Conservation (phyloP, 1,284 basidiomycete species). For the Sporisorium scitamineum region DNA sequence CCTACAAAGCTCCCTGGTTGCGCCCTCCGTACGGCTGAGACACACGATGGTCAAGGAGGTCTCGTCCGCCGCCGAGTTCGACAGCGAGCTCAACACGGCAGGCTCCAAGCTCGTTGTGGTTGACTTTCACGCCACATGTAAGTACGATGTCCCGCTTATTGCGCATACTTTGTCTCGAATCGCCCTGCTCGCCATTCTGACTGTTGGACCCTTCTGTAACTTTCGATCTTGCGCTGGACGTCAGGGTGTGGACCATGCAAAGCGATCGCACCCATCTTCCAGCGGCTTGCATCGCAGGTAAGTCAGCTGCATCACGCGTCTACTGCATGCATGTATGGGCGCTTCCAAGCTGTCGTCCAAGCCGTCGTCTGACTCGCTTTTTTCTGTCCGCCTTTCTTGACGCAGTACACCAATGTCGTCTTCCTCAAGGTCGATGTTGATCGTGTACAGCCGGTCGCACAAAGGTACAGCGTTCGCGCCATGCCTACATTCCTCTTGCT, state of each 20-base stretch:
- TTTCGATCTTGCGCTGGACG: neutral
- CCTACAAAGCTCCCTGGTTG: neutral
- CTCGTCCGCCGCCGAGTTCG: conserved; percentile 41
- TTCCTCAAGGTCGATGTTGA: conserved; percentile 72
- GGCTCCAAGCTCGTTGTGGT: conserved; percentile 51
- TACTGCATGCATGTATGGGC: neutral
- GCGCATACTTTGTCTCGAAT: neutral
- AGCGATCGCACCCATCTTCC: conserved; percentile 42
- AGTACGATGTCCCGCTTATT: conserved; percentile 10
- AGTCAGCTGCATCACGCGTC: neutral
- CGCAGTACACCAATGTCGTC: conserved; percentile 44
- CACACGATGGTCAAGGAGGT: conserved; percentile 52
- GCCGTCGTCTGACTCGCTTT: neutral
- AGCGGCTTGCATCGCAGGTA: conserved; percentile 37
- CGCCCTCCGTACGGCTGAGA: neutral
- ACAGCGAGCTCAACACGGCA: conserved; percentile 39
- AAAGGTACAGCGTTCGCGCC: conserved; percentile 70
- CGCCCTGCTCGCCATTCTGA: neutral
- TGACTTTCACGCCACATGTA: conserved; percentile 53
- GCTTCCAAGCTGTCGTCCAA: neutral
- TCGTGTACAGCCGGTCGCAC: conserved; percentile 69
- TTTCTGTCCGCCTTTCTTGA: neutral
- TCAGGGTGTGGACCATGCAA: conserved; percentile 56
- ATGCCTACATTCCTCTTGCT: conserved; percentile 73
- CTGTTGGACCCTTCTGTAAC: too few relatives aligned